Evolutionary conservation across 2,329 filamentous ascomycete genomes (phyloP).

Genomic region (Neurospora crassa): DNA sequence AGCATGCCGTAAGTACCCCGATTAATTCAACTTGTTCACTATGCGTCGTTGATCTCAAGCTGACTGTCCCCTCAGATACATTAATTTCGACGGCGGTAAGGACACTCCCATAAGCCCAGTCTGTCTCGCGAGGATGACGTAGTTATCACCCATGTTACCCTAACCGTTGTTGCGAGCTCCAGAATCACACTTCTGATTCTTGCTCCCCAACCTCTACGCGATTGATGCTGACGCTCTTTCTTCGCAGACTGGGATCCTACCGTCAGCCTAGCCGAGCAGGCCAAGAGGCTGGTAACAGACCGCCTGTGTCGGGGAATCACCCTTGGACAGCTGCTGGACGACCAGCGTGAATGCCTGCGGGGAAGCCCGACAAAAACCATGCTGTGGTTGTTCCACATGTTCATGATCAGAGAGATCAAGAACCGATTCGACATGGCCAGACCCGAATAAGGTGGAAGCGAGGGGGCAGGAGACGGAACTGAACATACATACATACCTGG

Average conservation of each 20-base stretch:
- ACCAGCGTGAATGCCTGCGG: neutral
- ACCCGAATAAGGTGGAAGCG: neutral
- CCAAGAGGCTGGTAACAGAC: neutral
- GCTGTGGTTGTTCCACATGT: neutral
- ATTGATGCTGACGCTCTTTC: neutral
- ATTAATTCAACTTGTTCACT: neutral
- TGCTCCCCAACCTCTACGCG: neutral
- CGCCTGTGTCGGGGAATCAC: neutral
- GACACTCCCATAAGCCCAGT: neutral
- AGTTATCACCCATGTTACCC: neutral
- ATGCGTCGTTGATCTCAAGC: neutral
- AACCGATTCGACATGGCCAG: neutral
- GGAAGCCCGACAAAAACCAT: neutral
- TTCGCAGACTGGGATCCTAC: neutral
- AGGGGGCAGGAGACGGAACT: neutral
- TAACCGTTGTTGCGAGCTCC: neutral
- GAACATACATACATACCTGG: neutral
- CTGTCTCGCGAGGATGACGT: neutral
- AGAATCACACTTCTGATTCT: neutral
- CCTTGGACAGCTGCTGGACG: neutral
- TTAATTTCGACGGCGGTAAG: neutral
- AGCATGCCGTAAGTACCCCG: neutral
- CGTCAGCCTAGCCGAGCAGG: neutral
- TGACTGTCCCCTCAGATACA: neutral
- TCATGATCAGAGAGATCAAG: neutral